Percentiles rank a stretch among this genome's conserved stretches.
Conservation (phyloP, 73 alveolate genomes). For the Tetrahymena borealis region DNA sequence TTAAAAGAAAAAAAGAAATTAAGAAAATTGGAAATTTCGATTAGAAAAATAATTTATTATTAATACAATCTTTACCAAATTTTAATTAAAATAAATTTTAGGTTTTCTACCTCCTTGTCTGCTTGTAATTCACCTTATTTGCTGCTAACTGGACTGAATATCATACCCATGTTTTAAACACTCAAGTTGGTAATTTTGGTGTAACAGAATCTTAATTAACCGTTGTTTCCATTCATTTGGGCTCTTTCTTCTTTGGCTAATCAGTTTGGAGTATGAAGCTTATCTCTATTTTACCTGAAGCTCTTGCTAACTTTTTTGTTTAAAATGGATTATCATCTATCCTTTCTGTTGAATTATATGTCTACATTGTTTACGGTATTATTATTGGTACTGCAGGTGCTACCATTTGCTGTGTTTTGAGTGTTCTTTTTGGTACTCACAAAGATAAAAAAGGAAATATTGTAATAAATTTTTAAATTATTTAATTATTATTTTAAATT, state of each 20-base stretch:
- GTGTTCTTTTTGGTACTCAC: background rate
- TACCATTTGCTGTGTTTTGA: background rate
- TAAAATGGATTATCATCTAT: background rate
- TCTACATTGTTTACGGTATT: background rate
- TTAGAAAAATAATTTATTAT: background rate
- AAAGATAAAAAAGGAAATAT: background rate
- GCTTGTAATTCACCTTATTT: conserved; percentile 7
- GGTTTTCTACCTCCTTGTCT: conserved; percentile 10
- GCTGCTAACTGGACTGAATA: conserved; percentile 29
- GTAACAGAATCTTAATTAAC: conserved; percentile 37
- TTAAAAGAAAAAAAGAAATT: background rate
- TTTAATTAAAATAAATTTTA: background rate
- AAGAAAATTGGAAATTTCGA: background rate
- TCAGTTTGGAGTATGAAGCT: background rate
- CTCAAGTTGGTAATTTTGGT: conserved; percentile 38
- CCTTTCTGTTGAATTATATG: background rate
- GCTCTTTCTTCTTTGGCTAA: background rate
- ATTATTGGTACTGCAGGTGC: background rate
- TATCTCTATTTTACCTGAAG: background rate
- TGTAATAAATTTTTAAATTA: background rate
- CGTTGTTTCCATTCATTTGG: conserved; percentile 9
- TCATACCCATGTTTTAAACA: conserved; percentile 22
- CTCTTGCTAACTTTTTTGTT: background rate
- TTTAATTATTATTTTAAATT: background rate
- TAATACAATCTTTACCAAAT: background rate